Evolutionary conservation across 768 basidiomycete species (phyloP).

Genomic region (Nidula microcarpa): DNA sequence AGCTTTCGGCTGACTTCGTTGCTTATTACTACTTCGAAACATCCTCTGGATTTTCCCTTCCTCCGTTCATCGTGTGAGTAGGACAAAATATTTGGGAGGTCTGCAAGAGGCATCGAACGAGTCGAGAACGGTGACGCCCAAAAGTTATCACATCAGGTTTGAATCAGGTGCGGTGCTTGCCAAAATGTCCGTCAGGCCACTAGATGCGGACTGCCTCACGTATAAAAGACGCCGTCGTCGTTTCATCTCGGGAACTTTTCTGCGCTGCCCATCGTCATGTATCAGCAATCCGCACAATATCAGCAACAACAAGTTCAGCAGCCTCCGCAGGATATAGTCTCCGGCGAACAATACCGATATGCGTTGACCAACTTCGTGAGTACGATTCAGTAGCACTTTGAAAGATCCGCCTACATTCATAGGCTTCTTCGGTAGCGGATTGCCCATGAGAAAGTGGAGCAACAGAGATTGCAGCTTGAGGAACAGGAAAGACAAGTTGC

Average conservation of each 20-base stretch:
- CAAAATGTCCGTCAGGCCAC: too few relatives aligned
- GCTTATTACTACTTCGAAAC: too few relatives aligned
- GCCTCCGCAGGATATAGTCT: slow-evolving; percentile 35
- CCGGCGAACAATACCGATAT: slow-evolving; percentile 75
- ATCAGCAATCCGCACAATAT: slow-evolving; percentile 22
- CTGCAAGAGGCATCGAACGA: too few relatives aligned
- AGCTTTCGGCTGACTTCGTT: too few relatives aligned
- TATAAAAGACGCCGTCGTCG: background rate
- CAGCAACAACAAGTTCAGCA: slow-evolving; percentile 25
- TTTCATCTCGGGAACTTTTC: background rate
- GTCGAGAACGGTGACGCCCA: too few relatives aligned
- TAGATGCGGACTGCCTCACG: too few relatives aligned
- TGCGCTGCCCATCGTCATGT: slow-evolving; percentile 13
- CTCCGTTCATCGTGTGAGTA: too few relatives aligned
- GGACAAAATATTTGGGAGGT: too few relatives aligned
- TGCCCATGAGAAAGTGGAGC: slow-evolving; percentile 86
- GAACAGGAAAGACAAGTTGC: slow-evolving; percentile 85
- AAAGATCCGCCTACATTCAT: background rate
- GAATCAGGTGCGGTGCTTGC: too few relatives aligned
- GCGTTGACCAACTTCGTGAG: slow-evolving; percentile 79
- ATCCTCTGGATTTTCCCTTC: too few relatives aligned
- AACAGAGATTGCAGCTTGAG: slow-evolving; percentile 73
- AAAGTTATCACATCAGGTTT: too few relatives aligned
- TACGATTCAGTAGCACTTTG: slow-evolving; percentile 5
- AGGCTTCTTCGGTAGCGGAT: slow-evolving; percentile 49